Conservation (phyloP, 306 rosid genomes). For the Alnus rubra region DNA sequence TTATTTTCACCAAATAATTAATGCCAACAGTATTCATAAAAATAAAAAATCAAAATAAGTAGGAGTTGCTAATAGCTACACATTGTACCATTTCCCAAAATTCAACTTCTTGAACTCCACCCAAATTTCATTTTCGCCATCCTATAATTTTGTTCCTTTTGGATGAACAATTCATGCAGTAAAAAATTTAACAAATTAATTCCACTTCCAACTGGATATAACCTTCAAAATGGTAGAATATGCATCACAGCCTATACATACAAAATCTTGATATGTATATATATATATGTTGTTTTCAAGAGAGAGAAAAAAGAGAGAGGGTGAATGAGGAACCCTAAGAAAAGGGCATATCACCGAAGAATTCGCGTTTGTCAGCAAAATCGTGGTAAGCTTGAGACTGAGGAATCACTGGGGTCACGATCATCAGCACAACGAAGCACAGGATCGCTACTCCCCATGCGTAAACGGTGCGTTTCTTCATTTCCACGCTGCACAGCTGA, state of each 20-base stretch:
- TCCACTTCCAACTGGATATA: background rate
- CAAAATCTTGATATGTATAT: no score
- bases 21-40: no score
- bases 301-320: background rate
- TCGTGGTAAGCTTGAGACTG: conserved; percentile 78
- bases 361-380: conserved; percentile 80
- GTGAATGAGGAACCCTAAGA: background rate
- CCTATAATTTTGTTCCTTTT: no score
- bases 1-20: no score
- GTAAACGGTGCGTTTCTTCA: conserved; percentile 53
- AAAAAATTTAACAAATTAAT: background rate
- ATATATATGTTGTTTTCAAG: background rate
- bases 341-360: conserved; percentile 49
- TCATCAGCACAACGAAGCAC: conserved; percentile 70
- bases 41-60: no score
- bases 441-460: conserved; percentile 54
- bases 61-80: background rate
- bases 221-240: background rate
- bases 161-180: background rate
- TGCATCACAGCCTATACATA: no score
- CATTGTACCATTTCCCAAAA: background rate
- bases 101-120: background rate
- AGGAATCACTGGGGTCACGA: conserved; percentile 74
- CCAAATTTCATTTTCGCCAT: background rate
- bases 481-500: conserved; percentile 5